Evolutionary conservation across 768 basidiomycete genomes (phyloP).

Genomic region (Mrakia blollopis): DNA sequence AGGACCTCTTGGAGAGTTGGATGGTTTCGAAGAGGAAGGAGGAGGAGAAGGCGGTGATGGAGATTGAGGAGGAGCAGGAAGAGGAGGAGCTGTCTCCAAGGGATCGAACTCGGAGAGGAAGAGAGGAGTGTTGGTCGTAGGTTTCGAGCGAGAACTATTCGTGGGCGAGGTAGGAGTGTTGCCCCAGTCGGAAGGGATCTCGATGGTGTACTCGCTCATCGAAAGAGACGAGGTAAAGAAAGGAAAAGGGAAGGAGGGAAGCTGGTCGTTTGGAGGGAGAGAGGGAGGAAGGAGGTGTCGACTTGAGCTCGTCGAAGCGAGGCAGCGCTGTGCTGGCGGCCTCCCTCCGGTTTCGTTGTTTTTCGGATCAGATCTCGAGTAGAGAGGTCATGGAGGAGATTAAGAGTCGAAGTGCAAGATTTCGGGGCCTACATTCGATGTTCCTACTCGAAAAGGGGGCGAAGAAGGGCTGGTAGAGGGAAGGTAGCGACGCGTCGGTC

Average conservation of each 20-base stretch:
- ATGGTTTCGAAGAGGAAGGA: neutral
- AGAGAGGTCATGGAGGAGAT: no score
- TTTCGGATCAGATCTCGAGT: no score
- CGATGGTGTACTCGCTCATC: neutral
- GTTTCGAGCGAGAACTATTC: neutral
- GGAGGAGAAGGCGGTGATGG: neutral
- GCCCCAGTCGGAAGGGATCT: constrained; percentile 22
- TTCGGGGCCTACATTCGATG: no score
- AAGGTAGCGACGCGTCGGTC: no score
- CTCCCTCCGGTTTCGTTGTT: no score
- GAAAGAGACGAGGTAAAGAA: neutral
- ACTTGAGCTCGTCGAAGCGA: neutral
- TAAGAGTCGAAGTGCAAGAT: no score
- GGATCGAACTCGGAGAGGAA: constrained; percentile 22
- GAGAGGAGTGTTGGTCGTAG: neutral
- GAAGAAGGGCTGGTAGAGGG: no score
- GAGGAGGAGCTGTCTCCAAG: neutral
- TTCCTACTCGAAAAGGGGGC: no score
- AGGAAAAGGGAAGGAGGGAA: neutral
- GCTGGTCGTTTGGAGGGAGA: neutral
- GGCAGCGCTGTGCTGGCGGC: no score
- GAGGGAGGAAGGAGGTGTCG: neutral
- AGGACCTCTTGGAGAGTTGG: neutral
- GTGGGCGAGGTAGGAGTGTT: neutral
- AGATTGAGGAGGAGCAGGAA: neutral